Evolutionary conservation across 2,329 filamentous ascomycete genomes (phyloP).

Genomic region (Sporothrix schenckii): DNA sequence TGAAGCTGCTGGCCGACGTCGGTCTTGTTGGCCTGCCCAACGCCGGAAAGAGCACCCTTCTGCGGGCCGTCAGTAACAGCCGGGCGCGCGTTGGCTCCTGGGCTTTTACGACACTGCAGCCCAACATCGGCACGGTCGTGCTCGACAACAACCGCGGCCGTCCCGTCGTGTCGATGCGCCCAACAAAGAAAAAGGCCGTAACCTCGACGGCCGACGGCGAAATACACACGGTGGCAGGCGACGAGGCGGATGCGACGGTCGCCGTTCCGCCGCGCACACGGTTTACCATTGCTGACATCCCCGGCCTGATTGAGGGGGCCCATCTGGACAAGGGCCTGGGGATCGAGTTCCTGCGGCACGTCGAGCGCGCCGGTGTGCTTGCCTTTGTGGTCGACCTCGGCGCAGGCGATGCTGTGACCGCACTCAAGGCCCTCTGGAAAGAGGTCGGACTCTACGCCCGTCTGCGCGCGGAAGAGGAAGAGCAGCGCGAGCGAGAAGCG

Average conservation of each 20-base stretch:
- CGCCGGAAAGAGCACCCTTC: conserved; percentile 90
- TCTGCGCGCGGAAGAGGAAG: conserved; percentile 72
- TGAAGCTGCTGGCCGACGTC: conserved; percentile 93
- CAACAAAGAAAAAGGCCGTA: conserved; percentile 40
- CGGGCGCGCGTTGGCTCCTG: conserved; percentile 88
- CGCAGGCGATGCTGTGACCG: conserved; percentile 75
- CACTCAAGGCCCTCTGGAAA: conserved; percentile 81
- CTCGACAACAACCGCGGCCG: conserved; percentile 84
- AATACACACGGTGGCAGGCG: conserved; percentile 36
- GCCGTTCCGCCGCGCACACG: conserved; percentile 66
- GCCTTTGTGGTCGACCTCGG: conserved; percentile 90
- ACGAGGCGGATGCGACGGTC: conserved; percentile 48
- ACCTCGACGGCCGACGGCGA: conserved; percentile 46
- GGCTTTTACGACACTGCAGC: conserved; percentile 95
- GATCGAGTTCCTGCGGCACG: conserved; percentile 87
- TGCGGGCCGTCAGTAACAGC: conserved; percentile 84
- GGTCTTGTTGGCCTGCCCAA: conserved; percentile 94
- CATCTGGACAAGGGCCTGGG: conserved; percentile 91
- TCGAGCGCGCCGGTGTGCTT: conserved; percentile 89
- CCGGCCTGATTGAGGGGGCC: conserved; percentile 87
- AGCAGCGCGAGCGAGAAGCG: conserved; percentile 62
- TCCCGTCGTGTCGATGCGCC: conserved; percentile 51
- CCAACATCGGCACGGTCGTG: conserved; percentile 90
- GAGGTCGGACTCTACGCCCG: conserved; percentile 88
- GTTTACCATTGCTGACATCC: conserved; percentile 95